phyloP scores from a whole-genome alignment of 495 filamentous ascomycete genomes.

The Podospora anserina region DNA sequence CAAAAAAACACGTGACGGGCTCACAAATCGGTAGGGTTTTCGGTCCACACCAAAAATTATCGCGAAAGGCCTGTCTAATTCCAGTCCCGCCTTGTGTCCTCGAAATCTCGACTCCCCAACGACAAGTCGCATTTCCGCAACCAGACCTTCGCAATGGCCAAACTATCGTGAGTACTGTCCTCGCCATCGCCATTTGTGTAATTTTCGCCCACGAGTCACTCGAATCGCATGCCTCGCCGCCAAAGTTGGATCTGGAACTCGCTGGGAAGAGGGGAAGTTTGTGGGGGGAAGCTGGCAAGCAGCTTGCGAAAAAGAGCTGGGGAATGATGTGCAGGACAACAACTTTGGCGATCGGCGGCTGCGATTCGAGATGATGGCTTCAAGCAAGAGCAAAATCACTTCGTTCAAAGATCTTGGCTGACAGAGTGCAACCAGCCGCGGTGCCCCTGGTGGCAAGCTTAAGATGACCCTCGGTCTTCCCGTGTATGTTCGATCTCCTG shows the following conservation, averaged over 20 bases:
- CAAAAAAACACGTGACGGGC: constrained; percentile 28
- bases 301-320: not conserved
- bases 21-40: constrained; percentile 37
- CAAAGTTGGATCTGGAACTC: constrained; percentile 3
- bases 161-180: constrained; percentile 44
- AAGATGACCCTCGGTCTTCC: constrained; percentile 99
- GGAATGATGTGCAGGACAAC: not conserved
- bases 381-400: not conserved
- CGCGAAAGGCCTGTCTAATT: constrained; percentile 32
- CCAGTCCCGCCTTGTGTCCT: constrained; percentile 25
- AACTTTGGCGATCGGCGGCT: not conserved
- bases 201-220: constrained; percentile 10
- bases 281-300: not conserved
- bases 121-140: constrained; percentile 36
- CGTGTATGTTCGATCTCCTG: constrained; percentile 66
- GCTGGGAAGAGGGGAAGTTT: constrained; percentile 12
- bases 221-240: constrained; percentile 10
- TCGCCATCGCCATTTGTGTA: constrained; percentile 5
- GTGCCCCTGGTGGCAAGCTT: constrained; percentile 98
- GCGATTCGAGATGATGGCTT: not conserved
- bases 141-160: constrained; percentile 48
- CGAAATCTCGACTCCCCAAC: constrained; percentile 39
- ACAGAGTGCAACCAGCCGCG: constrained; percentile 56
- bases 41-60: constrained; percentile 42
- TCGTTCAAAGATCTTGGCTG: constrained; percentile 13